Evolutionary conservation across 2,329 filamentous ascomycete species (phyloP).

Genomic region (Nigrospora sphaerica): DNA sequence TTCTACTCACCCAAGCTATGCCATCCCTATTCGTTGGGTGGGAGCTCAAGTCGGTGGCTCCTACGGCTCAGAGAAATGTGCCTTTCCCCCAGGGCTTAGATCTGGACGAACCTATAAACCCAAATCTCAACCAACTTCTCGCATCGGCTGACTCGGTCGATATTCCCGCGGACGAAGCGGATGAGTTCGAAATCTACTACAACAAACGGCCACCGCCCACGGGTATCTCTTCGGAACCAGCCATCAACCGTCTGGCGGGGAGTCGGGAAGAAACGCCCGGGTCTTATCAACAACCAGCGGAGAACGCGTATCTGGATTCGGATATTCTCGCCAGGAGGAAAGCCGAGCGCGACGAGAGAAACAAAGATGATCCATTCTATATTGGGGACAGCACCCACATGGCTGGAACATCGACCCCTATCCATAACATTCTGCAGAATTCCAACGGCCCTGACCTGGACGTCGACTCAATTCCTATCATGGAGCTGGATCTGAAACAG

Average conservation of each 20-base stretch:
- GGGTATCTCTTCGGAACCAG: slow-evolving; percentile 48
- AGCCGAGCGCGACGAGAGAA: slow-evolving; percentile 71
- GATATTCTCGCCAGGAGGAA: slow-evolving; percentile 69
- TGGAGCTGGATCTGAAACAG: slow-evolving; percentile 75
- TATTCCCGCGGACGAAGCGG: slow-evolving; percentile 46
- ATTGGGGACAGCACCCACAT: slow-evolving; percentile 53
- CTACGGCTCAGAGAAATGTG: slow-evolving; percentile 77
- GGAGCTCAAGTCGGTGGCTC: slow-evolving; percentile 86
- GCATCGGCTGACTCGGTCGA: slow-evolving; percentile 45
- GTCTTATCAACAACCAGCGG: slow-evolving; percentile 52
- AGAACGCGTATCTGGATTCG: slow-evolving; percentile 63
- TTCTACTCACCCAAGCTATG: slow-evolving; percentile 84
- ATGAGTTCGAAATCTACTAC: slow-evolving; percentile 63
- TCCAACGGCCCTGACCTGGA: slow-evolving; percentile 76
- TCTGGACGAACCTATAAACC: slow-evolving; percentile 75
- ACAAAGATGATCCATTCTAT: slow-evolving; percentile 94
- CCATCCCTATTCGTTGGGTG: slow-evolving; percentile 79
- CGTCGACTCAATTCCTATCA: slow-evolving; percentile 91
- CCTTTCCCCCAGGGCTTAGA: slow-evolving; percentile 70
- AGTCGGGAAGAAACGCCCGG: slow-evolving; percentile 34
- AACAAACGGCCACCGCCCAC: slow-evolving; percentile 46
- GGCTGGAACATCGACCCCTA: slow-evolving; percentile 64
- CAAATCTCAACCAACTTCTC: slow-evolving; percentile 62
- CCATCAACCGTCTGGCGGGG: slow-evolving; percentile 45
- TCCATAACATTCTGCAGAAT: slow-evolving; percentile 67